These are phyloP conservation scores for Ascochyta clinopodiicola DNA, from an alignment of 2,329 filamentous ascomycete species.

Conservation along the genomic window DNA sequence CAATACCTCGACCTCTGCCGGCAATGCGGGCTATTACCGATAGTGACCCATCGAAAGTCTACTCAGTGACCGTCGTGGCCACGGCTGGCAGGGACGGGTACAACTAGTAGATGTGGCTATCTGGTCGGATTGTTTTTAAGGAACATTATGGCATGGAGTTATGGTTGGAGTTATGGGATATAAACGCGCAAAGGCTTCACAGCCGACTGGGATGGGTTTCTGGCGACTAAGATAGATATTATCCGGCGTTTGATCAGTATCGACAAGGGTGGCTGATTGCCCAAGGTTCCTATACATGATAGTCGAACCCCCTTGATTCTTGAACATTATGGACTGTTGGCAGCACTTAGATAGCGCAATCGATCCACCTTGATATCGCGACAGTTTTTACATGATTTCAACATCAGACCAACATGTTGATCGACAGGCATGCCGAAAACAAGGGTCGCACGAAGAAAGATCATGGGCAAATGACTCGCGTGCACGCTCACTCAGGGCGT, in stretches of 20 bases:
- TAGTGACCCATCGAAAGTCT: not conserved
- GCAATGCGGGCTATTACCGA: slow-evolving; percentile 1
- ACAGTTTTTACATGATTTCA: not conserved
- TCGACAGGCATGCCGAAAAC: slow-evolving; percentile 5
- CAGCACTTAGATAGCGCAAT: not conserved
- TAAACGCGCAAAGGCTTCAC: slow-evolving; percentile 1
- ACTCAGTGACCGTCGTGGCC: not conserved
- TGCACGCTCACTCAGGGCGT: slow-evolving; percentile 9
- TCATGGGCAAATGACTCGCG: slow-evolving; percentile 1
- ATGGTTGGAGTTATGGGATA: slow-evolving; percentile 1
- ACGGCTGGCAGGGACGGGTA: slow-evolving; percentile 10
- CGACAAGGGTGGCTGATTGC: slow-evolving; percentile 7
- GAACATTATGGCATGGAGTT: slow-evolving; percentile 8
- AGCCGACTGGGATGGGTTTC: not conserved
- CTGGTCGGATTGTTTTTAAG: not conserved
- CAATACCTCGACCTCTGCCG: slow-evolving; percentile 4
- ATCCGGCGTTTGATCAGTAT: not conserved
- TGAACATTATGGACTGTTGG: not conserved
- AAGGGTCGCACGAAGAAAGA: slow-evolving; percentile 2
- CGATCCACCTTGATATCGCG: not conserved
- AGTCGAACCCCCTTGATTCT: slow-evolving; percentile 4
- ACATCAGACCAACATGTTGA: not conserved
- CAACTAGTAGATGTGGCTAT: not conserved
- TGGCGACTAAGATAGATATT: not conserved
- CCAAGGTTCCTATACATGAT: slow-evolving; percentile 6